Percentiles rank a stretch among this genome's conserved stretches.
phyloP scores from a whole-genome alignment of 495 filamentous ascomycete genomes.

The Daldinia caldariorum region DNA sequence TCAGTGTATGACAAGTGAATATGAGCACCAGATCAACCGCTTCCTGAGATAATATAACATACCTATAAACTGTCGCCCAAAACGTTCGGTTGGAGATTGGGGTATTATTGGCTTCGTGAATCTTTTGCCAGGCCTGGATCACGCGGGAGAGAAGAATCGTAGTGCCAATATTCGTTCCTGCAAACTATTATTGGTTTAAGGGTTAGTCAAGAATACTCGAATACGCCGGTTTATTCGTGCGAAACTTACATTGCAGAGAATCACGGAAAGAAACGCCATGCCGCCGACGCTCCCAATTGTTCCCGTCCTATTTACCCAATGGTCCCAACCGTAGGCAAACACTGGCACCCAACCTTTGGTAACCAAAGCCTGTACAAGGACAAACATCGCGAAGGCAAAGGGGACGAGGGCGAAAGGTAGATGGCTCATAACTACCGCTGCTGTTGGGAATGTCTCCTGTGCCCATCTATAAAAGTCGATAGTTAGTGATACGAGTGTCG shows the following conservation, averaged over 20 bases:
- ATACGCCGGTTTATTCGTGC: not conserved
- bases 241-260: slow-evolving; percentile 71
- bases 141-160: slow-evolving; percentile 73
- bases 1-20: not conserved
- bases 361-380: slow-evolving; percentile 72
- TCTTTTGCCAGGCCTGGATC: slow-evolving; percentile 68
- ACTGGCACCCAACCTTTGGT: slow-evolving; percentile 74
- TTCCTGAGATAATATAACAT: slow-evolving; percentile 1
- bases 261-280: slow-evolving; percentile 73
- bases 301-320: slow-evolving; percentile 72
- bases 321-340: slow-evolving; percentile 73
- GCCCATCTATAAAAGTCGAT: slow-evolving; percentile 60
- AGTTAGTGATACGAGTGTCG: slow-evolving; percentile 58
- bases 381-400: slow-evolving; percentile 74
- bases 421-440: slow-evolving; percentile 66
- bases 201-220: slow-evolving; percentile 21
- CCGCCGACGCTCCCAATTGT: slow-evolving; percentile 70
- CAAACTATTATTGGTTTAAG: slow-evolving; percentile 58
- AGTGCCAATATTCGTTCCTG: slow-evolving; percentile 75
- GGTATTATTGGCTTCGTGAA: slow-evolving; percentile 56
- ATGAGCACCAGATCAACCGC: not conserved
- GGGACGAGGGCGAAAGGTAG: slow-evolving; percentile 71
- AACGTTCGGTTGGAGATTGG: slow-evolving; percentile 67
- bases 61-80: slow-evolving; percentile 69
- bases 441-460: slow-evolving; percentile 73